Evolutionary conservation across 495 filamentous ascomycete genomes (phyloP).

Genomic region (Penicillium cinerascens): DNA sequence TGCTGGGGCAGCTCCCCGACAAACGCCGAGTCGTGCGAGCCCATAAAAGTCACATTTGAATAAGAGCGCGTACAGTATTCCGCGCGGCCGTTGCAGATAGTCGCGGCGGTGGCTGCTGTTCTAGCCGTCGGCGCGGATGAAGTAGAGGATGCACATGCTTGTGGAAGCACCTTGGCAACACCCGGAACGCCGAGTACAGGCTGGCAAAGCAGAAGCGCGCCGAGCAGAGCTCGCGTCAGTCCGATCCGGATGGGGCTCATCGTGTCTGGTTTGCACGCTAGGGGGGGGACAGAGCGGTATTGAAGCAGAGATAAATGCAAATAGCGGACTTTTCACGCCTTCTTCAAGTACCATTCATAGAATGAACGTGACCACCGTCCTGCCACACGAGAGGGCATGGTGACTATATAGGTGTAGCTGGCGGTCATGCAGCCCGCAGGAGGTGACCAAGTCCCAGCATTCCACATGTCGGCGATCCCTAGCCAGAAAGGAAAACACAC

Average conservation of each 20-base stretch:
- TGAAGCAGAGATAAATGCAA: neutral
- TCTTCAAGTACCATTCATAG: neutral
- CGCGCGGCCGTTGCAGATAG: slow-evolving; percentile 63
- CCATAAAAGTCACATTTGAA: slow-evolving; percentile 64
- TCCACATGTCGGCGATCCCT: slow-evolving; percentile 21
- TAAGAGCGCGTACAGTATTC: slow-evolving; percentile 59
- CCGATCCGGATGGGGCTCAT: neutral
- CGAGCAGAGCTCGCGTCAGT: slow-evolving; percentile 9
- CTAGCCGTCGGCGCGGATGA: slow-evolving; percentile 36
- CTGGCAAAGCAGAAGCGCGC: slow-evolving; percentile 13
- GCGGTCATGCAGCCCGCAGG: slow-evolving; percentile 6
- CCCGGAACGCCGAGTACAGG: slow-evolving; percentile 1
- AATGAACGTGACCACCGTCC: neutral
- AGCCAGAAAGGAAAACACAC: slow-evolving; percentile 7
- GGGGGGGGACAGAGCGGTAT: neutral
- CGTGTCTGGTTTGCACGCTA: neutral
- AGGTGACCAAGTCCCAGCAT: slow-evolving; percentile 13
- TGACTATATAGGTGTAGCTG: slow-evolving; percentile 5
- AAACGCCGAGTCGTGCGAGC: slow-evolving; percentile 67
- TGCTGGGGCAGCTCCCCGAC: slow-evolving; percentile 56
- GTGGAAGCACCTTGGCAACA: neutral
- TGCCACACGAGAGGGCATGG: neutral
- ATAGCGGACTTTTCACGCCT: neutral
- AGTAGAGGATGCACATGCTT: slow-evolving; percentile 4
- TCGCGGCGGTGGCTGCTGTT: slow-evolving; percentile 52